A percentile compares a stretch with the other conserved stretches of the same genome.
Conservation (phyloP, 2,329 filamentous ascomycete species). For the Cryphonectria radicalis region DNA sequence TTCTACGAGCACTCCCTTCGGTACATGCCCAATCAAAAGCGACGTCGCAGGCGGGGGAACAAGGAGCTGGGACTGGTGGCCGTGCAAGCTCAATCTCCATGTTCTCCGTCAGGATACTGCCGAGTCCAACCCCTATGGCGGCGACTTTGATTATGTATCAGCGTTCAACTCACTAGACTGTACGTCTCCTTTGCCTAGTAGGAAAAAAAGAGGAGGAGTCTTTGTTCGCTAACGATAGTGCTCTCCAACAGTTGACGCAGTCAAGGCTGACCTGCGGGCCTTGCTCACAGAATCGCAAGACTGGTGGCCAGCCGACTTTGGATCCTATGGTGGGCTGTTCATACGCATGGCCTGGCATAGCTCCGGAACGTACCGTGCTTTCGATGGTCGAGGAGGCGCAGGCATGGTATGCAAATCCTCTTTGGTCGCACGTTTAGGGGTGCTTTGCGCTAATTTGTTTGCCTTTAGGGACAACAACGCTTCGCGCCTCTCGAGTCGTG, state of each 20-base stretch:
- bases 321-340: constrained; percentile 76
- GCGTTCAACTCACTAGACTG: constrained; percentile 72
- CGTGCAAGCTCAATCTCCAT: constrained; percentile 65
- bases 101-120: constrained; percentile 71
- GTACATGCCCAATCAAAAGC: constrained; percentile 30
- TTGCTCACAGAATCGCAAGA: constrained; percentile 76
- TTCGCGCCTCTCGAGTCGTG: constrained; percentile 75
- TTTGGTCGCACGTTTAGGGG: neutral
- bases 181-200: constrained; percentile 5
- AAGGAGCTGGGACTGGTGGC: constrained; percentile 72
- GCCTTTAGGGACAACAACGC: constrained; percentile 68
- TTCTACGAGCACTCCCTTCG: constrained; percentile 18
- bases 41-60: constrained; percentile 65
- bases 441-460: neutral
- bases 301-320: constrained; percentile 78
- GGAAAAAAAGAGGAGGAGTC: no score
- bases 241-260: constrained; percentile 48
- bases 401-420: constrained; percentile 43
- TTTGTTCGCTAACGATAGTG: neutral
- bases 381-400: constrained; percentile 72
- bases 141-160: constrained; percentile 70
- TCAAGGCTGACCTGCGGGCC: constrained; percentile 70
- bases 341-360: constrained; percentile 78
- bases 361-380: constrained; percentile 73
- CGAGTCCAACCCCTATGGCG: constrained; percentile 62